Conservation (phyloP, 2,329 filamentous ascomycete species). For the Apiospora malaysiana region DNA sequence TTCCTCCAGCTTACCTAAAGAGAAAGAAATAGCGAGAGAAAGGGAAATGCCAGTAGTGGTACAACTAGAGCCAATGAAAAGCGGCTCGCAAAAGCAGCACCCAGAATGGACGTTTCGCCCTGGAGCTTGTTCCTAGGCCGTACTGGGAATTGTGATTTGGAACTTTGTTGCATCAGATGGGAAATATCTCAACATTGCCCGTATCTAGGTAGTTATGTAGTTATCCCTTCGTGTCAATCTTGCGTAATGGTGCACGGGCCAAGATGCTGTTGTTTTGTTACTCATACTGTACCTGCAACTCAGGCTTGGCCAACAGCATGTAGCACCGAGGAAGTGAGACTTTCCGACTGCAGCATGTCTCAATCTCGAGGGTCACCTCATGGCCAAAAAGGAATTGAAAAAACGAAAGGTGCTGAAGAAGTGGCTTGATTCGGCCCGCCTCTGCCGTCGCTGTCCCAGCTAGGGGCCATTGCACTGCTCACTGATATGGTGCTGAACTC, state of each 20-base stretch:
- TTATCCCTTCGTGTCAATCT: neutral
- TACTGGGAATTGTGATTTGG: neutral
- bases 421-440: slow-evolving; percentile 6
- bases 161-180: neutral
- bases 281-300: no score
- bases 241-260: neutral
- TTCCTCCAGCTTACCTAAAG: slow-evolving; percentile 3
- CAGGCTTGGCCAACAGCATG: neutral
- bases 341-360: neutral
- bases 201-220: neutral
- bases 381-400: neutral
- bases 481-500: no score
- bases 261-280: neutral
- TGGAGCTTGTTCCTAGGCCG: neutral
- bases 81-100: neutral
- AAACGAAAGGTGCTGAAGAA: neutral
- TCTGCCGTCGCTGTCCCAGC: neutral
- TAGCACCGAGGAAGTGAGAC: slow-evolving; percentile 3
- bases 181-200: neutral
- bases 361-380: neutral
- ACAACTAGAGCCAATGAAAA: neutral
- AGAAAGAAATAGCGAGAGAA: neutral
- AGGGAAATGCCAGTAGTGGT: neutral
- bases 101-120: neutral
- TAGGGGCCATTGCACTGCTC: neutral